A percentile compares a stretch with the other conserved stretches of the same genome.
phyloP scores from a whole-genome alignment of 192 early-diverging fungal genomes.

The Coemansia guatemalensis region DNA sequence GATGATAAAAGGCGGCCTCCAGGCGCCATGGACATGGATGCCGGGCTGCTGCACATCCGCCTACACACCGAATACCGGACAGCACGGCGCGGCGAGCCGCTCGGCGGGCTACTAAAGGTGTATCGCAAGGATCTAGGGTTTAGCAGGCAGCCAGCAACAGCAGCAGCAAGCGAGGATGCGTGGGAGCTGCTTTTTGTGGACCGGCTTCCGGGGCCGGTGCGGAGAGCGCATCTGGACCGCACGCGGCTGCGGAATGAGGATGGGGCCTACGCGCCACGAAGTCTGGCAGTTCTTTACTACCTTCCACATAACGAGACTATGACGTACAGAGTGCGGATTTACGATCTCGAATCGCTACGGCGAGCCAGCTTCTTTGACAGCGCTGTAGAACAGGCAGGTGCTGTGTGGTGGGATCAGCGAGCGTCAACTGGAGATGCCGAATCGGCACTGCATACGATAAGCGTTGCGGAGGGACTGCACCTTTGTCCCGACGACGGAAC shows the following conservation, averaged over 20 bases:
- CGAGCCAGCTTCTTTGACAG: constrained; percentile 12
- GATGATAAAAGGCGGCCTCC: constrained; percentile 5
- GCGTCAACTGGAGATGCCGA: constrained; percentile 5
- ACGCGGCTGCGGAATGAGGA: constrained; percentile 37
- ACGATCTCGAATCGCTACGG: constrained; percentile 43
- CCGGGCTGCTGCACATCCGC: constrained; percentile 40
- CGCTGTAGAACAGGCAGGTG: constrained; percentile 10
- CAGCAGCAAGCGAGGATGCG: constrained; percentile 7
- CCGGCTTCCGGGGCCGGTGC: constrained; percentile 42
- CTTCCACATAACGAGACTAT: constrained; percentile 33
- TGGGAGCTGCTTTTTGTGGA: constrained; percentile 55
- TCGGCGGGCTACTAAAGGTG: constrained; percentile 46
- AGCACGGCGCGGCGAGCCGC: constrained; percentile 23
- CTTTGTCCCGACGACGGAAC: constrained; percentile 36
- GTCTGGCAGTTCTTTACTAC: constrained; percentile 46
- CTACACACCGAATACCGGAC: constrained; percentile 48
- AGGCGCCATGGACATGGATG: constrained; percentile 26
- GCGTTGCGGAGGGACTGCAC: constrained; percentile 12
- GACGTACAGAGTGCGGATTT: constrained; percentile 32
- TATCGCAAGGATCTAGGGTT: constrained; percentile 43
- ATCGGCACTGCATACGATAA: constrained; percentile 11
- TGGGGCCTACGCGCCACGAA: constrained; percentile 32
- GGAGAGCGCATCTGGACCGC: constrained; percentile 41
- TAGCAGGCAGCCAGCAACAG: neutral
- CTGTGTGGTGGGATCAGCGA: constrained; percentile 23